Conservation (phyloP, 495 filamentous ascomycete genomes). For the Trichocladium uniseriatum region DNA sequence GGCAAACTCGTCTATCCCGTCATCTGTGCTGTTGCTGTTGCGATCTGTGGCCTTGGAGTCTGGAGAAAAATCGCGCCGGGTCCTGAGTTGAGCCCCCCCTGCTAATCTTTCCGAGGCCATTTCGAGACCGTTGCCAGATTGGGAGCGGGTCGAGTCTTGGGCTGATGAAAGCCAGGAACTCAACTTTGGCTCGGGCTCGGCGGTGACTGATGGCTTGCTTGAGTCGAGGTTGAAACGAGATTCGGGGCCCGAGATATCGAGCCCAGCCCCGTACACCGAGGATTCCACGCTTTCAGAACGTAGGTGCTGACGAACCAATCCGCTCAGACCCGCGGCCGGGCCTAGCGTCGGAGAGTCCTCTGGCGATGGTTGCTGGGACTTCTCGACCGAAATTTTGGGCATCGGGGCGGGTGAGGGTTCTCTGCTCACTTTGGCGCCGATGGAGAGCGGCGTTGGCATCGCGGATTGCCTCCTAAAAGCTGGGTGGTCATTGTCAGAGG, state of each 20-base stretch:
- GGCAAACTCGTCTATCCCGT: slow-evolving; percentile 71
- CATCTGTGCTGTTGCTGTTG: slow-evolving; percentile 20
- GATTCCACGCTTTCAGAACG: slow-evolving; percentile 73
- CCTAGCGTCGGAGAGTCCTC: slow-evolving; percentile 76
- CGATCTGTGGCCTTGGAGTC: slow-evolving; percentile 20
- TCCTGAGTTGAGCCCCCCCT: slow-evolving; percentile 7
- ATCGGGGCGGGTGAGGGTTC: slow-evolving; percentile 19
- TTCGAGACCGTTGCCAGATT: slow-evolving; percentile 22
- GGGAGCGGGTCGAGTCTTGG: slow-evolving; percentile 36
- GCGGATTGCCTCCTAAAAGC: slow-evolving; percentile 32
- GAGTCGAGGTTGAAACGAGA: slow-evolving; percentile 32
- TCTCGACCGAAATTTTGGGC: slow-evolving; percentile 13
- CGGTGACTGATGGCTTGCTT: slow-evolving; percentile 12
- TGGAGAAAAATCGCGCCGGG: slow-evolving; percentile 19
- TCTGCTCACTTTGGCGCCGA: slow-evolving; percentile 15
- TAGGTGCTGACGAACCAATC: slow-evolving; percentile 78
- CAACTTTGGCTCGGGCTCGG: slow-evolving; percentile 26
- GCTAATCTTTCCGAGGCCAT: slow-evolving; percentile 14
- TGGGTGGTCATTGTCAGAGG: slow-evolving; percentile 37
- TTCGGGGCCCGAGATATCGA: slow-evolving; percentile 23
- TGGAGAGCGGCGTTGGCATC: slow-evolving; percentile 28
- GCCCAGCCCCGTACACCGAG: slow-evolving; percentile 51
- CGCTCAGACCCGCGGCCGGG: slow-evolving; percentile 59
- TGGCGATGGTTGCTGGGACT: slow-evolving; percentile 24
- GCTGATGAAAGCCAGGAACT: slow-evolving; percentile 49